phyloP scores from a whole-genome alignment of 2,329 filamentous ascomycete genomes.

The Penicillium frequentans region DNA sequence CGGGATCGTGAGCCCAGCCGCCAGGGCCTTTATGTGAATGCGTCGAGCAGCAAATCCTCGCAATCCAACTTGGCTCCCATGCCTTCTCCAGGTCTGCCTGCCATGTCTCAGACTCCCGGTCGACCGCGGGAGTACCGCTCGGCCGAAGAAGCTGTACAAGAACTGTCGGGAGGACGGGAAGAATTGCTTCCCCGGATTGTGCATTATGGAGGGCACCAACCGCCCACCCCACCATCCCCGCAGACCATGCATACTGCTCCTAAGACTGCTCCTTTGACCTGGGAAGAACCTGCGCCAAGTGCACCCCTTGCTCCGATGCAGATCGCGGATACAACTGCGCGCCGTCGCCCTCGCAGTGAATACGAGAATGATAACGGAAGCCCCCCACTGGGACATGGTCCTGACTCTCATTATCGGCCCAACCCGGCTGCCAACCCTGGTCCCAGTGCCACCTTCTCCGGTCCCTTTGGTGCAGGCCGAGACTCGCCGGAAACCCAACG shows the following conservation, averaged over 20 bases:
- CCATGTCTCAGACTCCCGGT: conserved; percentile 52
- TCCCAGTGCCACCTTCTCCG: conserved; percentile 48
- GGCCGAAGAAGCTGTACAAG: conserved; percentile 90
- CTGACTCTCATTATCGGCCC: conserved; percentile 47
- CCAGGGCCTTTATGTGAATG: conserved; percentile 51
- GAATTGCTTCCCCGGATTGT: conserved; percentile 91
- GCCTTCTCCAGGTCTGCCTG: conserved; percentile 74
- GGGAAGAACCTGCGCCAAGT: conserved; percentile 65
- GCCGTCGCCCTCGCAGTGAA: conserved; percentile 79
- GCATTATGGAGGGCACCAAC: conserved; percentile 92
- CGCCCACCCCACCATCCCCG: conserved; percentile 84
- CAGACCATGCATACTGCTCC: conserved; percentile 29
- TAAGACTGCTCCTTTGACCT: conserved; percentile 26
- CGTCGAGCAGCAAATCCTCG: conserved; percentile 62
- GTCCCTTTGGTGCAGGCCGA: conserved; percentile 76
- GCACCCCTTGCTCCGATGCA: conserved; percentile 50
- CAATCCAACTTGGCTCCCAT: conserved; percentile 68
- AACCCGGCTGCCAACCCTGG: conserved; percentile 34
- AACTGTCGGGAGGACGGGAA: conserved; percentile 85
- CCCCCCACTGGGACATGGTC: conserved; percentile 77
- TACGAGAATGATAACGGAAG: conserved; percentile 87
- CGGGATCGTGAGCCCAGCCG: conserved; percentile 37
- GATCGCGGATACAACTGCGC: conserved; percentile 38
- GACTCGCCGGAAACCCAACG: conserved; percentile 80
- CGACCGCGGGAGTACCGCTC: conserved; percentile 87